Evolutionary conservation across 2,329 filamentous ascomycete species (phyloP).

Genomic region (Ophiosphaerella herpotricha): DNA sequence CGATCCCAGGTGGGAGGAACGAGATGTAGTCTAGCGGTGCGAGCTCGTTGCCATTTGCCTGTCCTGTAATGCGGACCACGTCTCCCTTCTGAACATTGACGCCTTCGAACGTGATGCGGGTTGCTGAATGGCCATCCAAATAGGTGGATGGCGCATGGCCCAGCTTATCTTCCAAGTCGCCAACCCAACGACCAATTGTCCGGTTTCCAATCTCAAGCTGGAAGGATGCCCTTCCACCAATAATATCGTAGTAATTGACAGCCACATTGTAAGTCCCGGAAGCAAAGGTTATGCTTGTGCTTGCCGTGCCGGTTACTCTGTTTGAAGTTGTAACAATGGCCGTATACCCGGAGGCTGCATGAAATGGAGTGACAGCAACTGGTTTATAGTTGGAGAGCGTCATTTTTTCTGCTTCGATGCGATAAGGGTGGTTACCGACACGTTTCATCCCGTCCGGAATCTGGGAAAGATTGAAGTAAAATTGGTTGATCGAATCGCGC

Average conservation of each 20-base stretch:
- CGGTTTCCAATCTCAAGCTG: conserved; percentile 59
- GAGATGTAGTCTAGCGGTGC: conserved; percentile 71
- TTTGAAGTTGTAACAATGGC: conserved; percentile 63
- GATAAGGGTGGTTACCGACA: conserved; percentile 65
- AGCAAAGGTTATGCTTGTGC: conserved; percentile 52
- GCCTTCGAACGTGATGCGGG: conserved; percentile 62
- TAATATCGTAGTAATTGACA: conserved; percentile 69
- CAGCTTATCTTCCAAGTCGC: conserved; percentile 63
- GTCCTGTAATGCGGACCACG: conserved; percentile 60
- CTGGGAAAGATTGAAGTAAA: conserved; percentile 65
- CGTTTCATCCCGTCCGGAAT: conserved; percentile 63
- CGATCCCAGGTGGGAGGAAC: conserved; percentile 61
- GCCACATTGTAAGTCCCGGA: conserved; percentile 65
- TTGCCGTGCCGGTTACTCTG: conserved; percentile 56
- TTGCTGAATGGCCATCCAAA: conserved; percentile 69
- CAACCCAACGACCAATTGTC: conserved; percentile 62
- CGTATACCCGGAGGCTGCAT: conserved; percentile 61
- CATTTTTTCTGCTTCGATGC: conserved; percentile 74
- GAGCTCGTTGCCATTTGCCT: conserved; percentile 63
- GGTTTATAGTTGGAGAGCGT: conserved; percentile 60
- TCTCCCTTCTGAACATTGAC: conserved; percentile 59
- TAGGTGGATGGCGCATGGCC: conserved; percentile 63
- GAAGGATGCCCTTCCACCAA: conserved; percentile 62
- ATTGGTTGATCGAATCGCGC: conserved; percentile 69
- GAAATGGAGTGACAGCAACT: conserved; percentile 61